A percentile compares a stretch with the other conserved stretches of the same genome.
Evolutionary conservation across 1,139 yeast species (phyloP).

Genomic region (Blastobotrys malaysiensis): DNA sequence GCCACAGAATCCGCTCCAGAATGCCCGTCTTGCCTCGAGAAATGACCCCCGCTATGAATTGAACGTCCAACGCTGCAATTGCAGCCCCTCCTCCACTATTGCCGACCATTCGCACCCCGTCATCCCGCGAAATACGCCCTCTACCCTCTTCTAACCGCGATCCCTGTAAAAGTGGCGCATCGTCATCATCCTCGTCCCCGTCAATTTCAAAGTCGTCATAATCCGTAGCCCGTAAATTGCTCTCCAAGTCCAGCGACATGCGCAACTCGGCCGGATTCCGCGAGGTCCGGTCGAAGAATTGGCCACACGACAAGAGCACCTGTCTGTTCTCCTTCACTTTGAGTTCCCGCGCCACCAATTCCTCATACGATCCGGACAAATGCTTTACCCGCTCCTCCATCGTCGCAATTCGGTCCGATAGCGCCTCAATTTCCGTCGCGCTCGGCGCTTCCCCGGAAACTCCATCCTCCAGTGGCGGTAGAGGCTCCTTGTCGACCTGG

Average conservation of each 20-base stretch:
- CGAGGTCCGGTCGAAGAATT: slow-evolving; percentile 48
- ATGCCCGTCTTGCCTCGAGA: slow-evolving; percentile 62
- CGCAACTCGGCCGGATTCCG: slow-evolving; percentile 19
- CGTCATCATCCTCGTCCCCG: slow-evolving; percentile 16
- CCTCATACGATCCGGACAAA: slow-evolving; percentile 51
- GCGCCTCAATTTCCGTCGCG: slow-evolving; percentile 64
- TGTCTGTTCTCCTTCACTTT: slow-evolving; percentile 58
- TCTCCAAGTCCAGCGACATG: slow-evolving; percentile 20
- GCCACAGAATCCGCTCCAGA: slow-evolving; percentile 86
- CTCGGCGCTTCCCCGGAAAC: neutral
- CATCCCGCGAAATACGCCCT: slow-evolving; percentile 4
- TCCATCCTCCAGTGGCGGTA: neutral
- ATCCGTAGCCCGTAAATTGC: neutral
- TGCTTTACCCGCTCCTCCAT: slow-evolving; percentile 57
- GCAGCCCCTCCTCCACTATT: no score
- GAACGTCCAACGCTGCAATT: slow-evolving; percentile 32
- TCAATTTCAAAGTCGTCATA: slow-evolving; percentile 1
- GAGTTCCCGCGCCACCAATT: slow-evolving; percentile 49
- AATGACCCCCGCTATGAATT: slow-evolving; percentile 81
- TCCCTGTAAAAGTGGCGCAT: slow-evolving; percentile 22
- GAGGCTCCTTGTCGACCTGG: neutral
- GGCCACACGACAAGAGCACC: slow-evolving; percentile 64
- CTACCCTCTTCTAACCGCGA: slow-evolving; percentile 12
- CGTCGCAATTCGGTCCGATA: slow-evolving; percentile 58
- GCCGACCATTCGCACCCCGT: no score